Percentiles rank a stretch among this genome's conserved stretches.
Evolutionary conservation across 2,329 filamentous ascomycete species (phyloP).

Genomic region (Diaporthe ampelina): DNA sequence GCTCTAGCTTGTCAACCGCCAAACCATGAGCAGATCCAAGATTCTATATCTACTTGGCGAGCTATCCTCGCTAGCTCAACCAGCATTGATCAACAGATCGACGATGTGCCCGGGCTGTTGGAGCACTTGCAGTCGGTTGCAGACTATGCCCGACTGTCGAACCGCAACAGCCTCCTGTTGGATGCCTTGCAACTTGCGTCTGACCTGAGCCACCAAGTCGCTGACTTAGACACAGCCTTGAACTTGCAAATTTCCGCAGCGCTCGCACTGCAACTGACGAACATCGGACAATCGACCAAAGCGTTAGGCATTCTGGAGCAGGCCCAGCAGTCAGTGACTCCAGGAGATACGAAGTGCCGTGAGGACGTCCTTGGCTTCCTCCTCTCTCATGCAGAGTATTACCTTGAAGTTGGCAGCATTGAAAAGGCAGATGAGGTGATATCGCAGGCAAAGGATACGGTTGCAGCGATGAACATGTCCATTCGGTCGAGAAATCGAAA

Average conservation of each 20-base stretch:
- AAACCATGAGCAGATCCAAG: slow-evolving; percentile 50
- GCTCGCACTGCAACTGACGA: slow-evolving; percentile 67
- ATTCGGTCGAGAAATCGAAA: slow-evolving; percentile 56
- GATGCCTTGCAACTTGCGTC: slow-evolving; percentile 62
- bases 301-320: slow-evolving; percentile 60
- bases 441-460: slow-evolving; percentile 55
- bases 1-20: slow-evolving; percentile 58
- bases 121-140: slow-evolving; percentile 64
- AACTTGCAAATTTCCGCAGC: slow-evolving; percentile 50
- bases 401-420: slow-evolving; percentile 75
- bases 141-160: slow-evolving; percentile 66
- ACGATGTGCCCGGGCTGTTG: slow-evolving; percentile 64
- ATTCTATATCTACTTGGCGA: slow-evolving; percentile 61
- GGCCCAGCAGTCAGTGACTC: slow-evolving; percentile 45
- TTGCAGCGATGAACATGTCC: slow-evolving; percentile 43
- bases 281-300: slow-evolving; percentile 64
- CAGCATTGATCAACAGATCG: slow-evolving; percentile 61
- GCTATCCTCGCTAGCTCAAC: slow-evolving; percentile 55
- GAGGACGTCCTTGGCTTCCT: slow-evolving; percentile 69
- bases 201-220: slow-evolving; percentile 55
- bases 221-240: slow-evolving; percentile 18
- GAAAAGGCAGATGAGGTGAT: slow-evolving; percentile 68
- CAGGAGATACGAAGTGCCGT: slow-evolving; percentile 47
- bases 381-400: slow-evolving; percentile 81
- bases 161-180: slow-evolving; percentile 61